phyloP scores from a whole-genome alignment of 371 early-diverging fungal species.

The Lichtheimia ramosa region DNA sequence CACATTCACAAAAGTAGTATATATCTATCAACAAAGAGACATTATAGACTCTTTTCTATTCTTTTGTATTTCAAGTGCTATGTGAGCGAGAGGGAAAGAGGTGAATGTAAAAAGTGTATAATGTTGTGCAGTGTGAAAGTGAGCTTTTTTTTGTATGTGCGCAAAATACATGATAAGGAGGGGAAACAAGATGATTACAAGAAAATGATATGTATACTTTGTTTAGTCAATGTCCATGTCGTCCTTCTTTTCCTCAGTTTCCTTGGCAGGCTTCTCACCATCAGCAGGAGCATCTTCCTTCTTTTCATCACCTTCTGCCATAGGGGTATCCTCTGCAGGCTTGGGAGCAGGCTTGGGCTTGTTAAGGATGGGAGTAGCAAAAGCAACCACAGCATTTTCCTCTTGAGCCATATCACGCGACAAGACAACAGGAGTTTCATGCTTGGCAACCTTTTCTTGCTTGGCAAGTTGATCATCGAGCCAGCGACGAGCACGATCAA shows the following conservation, averaged over 20 bases:
- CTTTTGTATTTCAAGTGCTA: background rate
- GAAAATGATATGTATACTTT: background rate
- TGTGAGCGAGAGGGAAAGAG: background rate
- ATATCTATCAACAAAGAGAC: no score
- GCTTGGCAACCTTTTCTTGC: slow-evolving; percentile 75
- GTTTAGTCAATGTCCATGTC: slow-evolving; percentile 72
- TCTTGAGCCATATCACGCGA: slow-evolving; percentile 75
- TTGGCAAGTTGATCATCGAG: slow-evolving; percentile 78
- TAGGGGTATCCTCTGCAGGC: slow-evolving; percentile 47
- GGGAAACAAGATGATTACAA: background rate
- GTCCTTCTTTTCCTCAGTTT: slow-evolving; percentile 43
- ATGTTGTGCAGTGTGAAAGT: background rate
- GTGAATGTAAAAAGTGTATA: background rate
- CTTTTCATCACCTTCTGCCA: slow-evolving; percentile 37
- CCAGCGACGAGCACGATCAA: slow-evolving; percentile 83
- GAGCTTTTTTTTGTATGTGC: background rate
- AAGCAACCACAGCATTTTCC: slow-evolving; percentile 60
- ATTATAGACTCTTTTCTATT: no score
- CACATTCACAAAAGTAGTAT: no score
- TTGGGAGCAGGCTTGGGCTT: slow-evolving; percentile 87
- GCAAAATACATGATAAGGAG: background rate
- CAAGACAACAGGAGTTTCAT: slow-evolving; percentile 72
- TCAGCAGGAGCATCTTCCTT: slow-evolving; percentile 21
- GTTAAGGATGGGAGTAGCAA: slow-evolving; percentile 81
- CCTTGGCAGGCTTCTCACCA: slow-evolving; percentile 15